Conservation (phyloP, 148 eudicot genomes). For the Silene uniflora region DNA sequence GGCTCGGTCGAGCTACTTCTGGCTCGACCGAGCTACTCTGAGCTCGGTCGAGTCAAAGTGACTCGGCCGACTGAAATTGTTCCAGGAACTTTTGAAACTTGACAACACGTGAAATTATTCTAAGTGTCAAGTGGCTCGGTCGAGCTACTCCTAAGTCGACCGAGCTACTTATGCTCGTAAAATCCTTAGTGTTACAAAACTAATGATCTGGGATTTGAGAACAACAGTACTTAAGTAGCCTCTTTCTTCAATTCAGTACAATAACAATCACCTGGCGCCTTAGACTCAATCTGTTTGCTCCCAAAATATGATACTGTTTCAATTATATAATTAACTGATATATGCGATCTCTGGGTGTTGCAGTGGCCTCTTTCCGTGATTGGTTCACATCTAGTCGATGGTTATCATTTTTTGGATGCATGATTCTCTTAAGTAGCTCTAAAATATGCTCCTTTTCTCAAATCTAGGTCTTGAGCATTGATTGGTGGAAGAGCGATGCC, state of each 20-base stretch:
- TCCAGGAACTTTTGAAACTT: no score
- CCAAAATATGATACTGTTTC: background rate
- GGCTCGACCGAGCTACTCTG: no score
- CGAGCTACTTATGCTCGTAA: no score
- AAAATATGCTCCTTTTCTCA: background rate
- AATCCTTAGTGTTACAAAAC: no score
- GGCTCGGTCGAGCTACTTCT: no score
- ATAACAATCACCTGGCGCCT: background rate
- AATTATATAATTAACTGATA: background rate
- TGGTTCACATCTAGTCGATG: slow-evolving; percentile 41
- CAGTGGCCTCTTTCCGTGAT: slow-evolving; percentile 89
- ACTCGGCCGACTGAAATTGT: no score
- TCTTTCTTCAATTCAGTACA: background rate
- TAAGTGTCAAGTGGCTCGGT: no score
- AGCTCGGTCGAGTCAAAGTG: no score
- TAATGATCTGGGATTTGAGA: no score
- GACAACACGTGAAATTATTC: no score
- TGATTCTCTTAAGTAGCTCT: background rate
- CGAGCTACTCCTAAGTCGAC: no score
- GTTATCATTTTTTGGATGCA: background rate
- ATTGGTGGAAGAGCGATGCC: slow-evolving; percentile 90
- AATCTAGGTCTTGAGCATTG: slow-evolving; percentile 71
- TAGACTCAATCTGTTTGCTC: background rate
- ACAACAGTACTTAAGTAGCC: no score
- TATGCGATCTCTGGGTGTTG: slow-evolving; percentile 26